A percentile compares a stretch with the other conserved stretches of the same genome.
These are phyloP conservation scores for Apiospora aurea DNA, from an alignment of 2,329 filamentous ascomycete species.

Conservation along the genomic window DNA sequence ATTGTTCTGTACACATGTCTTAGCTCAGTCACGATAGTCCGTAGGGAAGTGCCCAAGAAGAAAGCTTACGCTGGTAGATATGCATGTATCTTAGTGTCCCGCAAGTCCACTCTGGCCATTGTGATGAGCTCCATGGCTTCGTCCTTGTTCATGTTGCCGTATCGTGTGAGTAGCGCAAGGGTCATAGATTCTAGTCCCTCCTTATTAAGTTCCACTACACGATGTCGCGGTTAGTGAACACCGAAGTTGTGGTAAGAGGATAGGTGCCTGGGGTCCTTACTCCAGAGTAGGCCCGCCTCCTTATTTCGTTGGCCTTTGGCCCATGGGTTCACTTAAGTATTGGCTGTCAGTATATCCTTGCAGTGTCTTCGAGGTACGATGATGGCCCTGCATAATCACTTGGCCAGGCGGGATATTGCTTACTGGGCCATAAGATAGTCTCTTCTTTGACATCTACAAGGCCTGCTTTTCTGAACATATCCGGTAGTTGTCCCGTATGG, in stretches of 20 bases:
- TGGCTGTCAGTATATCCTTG: not conserved
- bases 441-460: conserved; percentile 27
- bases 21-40: not conserved
- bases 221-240: not conserved
- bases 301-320: conserved; percentile 26
- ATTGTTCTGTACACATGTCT: conserved; percentile 1
- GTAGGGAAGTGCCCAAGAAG: not conserved
- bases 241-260: not conserved
- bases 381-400: not conserved
- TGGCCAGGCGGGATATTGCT: not conserved
- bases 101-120: not conserved
- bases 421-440: conserved; percentile 27
- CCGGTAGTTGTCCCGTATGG: conserved; percentile 18
- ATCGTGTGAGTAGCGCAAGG: conserved; percentile 15
- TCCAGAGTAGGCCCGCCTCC: conserved; percentile 26
- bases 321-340: conserved; percentile 25
- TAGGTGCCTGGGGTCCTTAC: not conserved
- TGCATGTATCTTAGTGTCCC: conserved; percentile 1
- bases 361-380: not conserved
- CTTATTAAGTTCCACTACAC: conserved; percentile 3
- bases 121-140: conserved; percentile 20
- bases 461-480: conserved; percentile 27
- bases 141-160: conserved; percentile 3
- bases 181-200: conserved; percentile 12
- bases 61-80: conserved; percentile 17